phyloP scores from a whole-genome alignment of 768 basidiomycete species.

The Phanerodontia chrysosporium region DNA sequence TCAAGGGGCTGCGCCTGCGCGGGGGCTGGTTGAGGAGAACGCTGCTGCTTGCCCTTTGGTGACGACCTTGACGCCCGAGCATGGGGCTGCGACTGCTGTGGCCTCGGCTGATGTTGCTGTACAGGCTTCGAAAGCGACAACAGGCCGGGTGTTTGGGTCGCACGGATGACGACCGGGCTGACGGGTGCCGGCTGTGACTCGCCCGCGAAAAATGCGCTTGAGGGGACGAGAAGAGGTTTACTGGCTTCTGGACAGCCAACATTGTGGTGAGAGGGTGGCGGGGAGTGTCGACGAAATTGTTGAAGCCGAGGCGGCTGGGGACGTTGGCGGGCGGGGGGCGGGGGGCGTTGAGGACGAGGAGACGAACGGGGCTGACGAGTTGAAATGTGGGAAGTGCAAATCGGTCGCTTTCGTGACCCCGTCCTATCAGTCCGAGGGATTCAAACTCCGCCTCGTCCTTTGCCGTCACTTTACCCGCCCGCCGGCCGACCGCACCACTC shows the following conservation, averaged over 20 bases:
- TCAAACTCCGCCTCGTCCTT: conserved; percentile 1
- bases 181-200: conserved; percentile 60
- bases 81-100: conserved; percentile 33
- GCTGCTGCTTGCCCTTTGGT: conserved; percentile 33
- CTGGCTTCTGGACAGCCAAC: conserved; percentile 40
- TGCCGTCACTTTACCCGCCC: conserved; percentile 1
- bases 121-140: conserved; percentile 63
- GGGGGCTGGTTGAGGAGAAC: conserved; percentile 23
- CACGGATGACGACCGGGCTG: conserved; percentile 69
- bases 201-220: conserved; percentile 21
- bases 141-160: conserved; percentile 70
- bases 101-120: conserved; percentile 30
- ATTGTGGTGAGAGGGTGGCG: conserved; percentile 22
- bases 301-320: conserved; percentile 16
- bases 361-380: conserved; percentile 19
- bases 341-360: conserved; percentile 19
- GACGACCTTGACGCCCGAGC: conserved; percentile 31
- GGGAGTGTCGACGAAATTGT: conserved; percentile 6
- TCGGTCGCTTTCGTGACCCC: conserved; percentile 2
- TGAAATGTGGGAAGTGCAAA: conserved; percentile 5
- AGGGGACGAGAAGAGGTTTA: conserved; percentile 23
- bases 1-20: conserved; percentile 22
- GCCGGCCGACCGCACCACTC: background rate
- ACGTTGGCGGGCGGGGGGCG: conserved; percentile 19
- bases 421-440: background rate